These are phyloP conservation scores for Phaseolus lunatus DNA, from an alignment of 306 rosid genomes.

Conservation along the genomic window DNA sequence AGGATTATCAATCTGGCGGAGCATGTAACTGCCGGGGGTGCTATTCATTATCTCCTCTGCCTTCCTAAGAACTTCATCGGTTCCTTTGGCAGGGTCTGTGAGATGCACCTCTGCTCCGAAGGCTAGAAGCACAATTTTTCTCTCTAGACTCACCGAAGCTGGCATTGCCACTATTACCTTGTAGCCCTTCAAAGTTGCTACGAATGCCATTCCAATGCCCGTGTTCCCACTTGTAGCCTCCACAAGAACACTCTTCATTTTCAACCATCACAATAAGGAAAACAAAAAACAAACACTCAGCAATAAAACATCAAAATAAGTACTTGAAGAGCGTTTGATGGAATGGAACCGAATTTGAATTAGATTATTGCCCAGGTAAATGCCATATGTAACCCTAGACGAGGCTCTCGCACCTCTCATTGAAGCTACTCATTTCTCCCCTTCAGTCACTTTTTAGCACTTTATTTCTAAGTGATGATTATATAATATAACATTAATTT, in stretches of 20 bases:
- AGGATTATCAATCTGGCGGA: slow-evolving; percentile 69
- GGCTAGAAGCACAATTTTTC: slow-evolving; percentile 67
- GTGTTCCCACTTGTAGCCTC: slow-evolving; percentile 83
- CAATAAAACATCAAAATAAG: background rate
- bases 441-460: background rate
- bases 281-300: slow-evolving; percentile 11
- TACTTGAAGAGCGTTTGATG: background rate
- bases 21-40: slow-evolving; percentile 60
- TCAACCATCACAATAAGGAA: background rate
- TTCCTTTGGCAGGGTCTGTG: slow-evolving; percentile 66
- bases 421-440: background rate
- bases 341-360: background rate
- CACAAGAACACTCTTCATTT: slow-evolving; percentile 64
- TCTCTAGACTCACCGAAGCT: slow-evolving; percentile 64
- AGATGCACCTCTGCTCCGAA: slow-evolving; percentile 78
- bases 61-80: slow-evolving; percentile 55
- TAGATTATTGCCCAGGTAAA: background rate
- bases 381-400: background rate
- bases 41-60: slow-evolving; percentile 54
- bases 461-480: too few relatives aligned
- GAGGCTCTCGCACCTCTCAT: background rate
- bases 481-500: too few relatives aligned
- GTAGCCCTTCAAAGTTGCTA: slow-evolving; percentile 75
- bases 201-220: slow-evolving; percentile 78
- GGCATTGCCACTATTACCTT: slow-evolving; percentile 67